Conservation (phyloP, 2,329 filamentous ascomycete genomes). For the Nemania sp. region DNA sequence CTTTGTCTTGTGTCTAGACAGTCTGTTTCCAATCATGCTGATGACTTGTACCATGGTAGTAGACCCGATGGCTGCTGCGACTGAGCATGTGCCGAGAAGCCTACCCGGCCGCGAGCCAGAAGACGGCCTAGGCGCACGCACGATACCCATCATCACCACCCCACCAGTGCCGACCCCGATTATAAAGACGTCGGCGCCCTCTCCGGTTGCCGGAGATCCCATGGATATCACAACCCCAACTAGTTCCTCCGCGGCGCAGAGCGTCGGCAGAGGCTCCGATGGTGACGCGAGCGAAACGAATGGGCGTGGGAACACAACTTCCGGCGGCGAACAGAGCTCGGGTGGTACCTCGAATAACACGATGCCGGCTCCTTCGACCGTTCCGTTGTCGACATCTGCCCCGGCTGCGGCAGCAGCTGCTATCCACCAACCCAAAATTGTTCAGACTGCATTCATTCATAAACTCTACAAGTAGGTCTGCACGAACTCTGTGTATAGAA, state of each 20-base stretch:
- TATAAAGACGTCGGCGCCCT: slow-evolving; percentile 69
- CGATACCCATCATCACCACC: slow-evolving; percentile 63
- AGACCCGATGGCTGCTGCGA: slow-evolving; percentile 66
- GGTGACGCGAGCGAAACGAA: slow-evolving; percentile 55
- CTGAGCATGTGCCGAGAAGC: slow-evolving; percentile 63
- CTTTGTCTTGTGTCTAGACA: slow-evolving; percentile 44
- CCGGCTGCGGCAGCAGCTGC: slow-evolving; percentile 74
- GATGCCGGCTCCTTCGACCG: slow-evolving; percentile 56
- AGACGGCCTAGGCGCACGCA: slow-evolving; percentile 63
- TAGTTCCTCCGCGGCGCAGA: slow-evolving; percentile 58
- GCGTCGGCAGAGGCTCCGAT: slow-evolving; percentile 60
- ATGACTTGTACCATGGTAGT: slow-evolving; percentile 50
- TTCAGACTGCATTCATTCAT: slow-evolving; percentile 98
- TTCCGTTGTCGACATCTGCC: slow-evolving; percentile 47
- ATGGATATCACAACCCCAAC: slow-evolving; percentile 72
- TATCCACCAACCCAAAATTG: slow-evolving; percentile 94
- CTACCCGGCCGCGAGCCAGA: slow-evolving; percentile 56
- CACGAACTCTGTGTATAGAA: neutral
- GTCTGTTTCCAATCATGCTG: slow-evolving; percentile 42
- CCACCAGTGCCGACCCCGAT: slow-evolving; percentile 59
- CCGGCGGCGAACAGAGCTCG: slow-evolving; percentile 55
- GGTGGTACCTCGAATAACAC: slow-evolving; percentile 53
- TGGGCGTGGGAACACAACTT: slow-evolving; percentile 54
- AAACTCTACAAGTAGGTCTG: slow-evolving; percentile 92
- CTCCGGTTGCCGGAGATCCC: slow-evolving; percentile 65